Evolutionary conservation across 768 basidiomycete genomes (phyloP).

Genomic region (Tricholoma matsutake): DNA sequence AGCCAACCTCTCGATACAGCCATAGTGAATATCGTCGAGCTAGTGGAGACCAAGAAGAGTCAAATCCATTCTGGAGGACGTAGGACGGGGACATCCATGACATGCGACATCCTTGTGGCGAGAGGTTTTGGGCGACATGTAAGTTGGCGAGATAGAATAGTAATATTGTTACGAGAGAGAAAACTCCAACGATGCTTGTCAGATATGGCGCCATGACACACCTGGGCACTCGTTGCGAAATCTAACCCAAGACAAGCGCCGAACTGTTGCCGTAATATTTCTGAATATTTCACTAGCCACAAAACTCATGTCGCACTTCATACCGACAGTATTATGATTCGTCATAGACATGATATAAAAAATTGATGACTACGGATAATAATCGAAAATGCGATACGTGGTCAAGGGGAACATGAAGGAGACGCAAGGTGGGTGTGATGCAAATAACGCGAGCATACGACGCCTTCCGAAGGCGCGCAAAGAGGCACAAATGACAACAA

Average conservation of each 20-base stretch:
- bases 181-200: slow-evolving; percentile 29
- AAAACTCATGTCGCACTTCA: neutral
- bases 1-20: slow-evolving; percentile 86
- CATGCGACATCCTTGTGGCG: slow-evolving; percentile 94
- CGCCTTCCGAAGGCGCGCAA: slow-evolving; percentile 15
- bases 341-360: slow-evolving; percentile 4
- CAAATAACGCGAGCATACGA: slow-evolving; percentile 15
- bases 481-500: slow-evolving; percentile 14
- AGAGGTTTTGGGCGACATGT: slow-evolving; percentile 50
- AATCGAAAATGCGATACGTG: slow-evolving; percentile 16
- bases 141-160: slow-evolving; percentile 42
- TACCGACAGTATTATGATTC: neutral
- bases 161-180: slow-evolving; percentile 31
- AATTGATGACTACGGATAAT: slow-evolving; percentile 16
- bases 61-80: slow-evolving; percentile 63
- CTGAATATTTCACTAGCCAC: neutral
- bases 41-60: slow-evolving; percentile 67
- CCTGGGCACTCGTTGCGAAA: neutral
- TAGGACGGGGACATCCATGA: slow-evolving; percentile 96
- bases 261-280: neutral
- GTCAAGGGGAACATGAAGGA: slow-evolving; percentile 4
- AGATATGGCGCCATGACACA: neutral
- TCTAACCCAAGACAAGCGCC: too few species aligned
- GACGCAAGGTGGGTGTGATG: slow-evolving; percentile 16
- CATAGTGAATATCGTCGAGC: slow-evolving; percentile 78